Base-by-base conservation (phyloP, 2,329 filamentous ascomycete genomes). In the Chaetomiaceae sp. region DNA sequence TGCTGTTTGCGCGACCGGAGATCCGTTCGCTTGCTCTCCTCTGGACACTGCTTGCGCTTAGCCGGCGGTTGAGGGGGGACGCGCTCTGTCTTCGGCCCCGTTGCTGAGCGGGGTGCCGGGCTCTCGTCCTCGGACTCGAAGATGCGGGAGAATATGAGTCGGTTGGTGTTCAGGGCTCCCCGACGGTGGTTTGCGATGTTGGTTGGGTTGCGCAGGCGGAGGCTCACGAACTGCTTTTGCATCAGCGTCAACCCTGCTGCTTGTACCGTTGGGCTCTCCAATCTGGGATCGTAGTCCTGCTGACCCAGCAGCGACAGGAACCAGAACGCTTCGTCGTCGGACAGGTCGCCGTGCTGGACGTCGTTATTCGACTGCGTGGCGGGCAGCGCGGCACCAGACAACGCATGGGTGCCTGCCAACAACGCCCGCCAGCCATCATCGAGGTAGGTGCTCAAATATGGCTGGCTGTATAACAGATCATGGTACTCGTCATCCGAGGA, bases 241-340 rank as follows among this genome's bases (percentile, higher is more conserved):
- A 27, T 19, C 22, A 51, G 9, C 1, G 49, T 20, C n/a, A 51
- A 29, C 3, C 41, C 49, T 14, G 11, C 33, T 19, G 14, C 37
- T 17, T 38, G 22, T n/a, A n/a, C n/a, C n/a, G n/a, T n/a, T n/a
- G n/a, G n/a, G n/a, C n/a, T n/a, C n/a, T n/a, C n/a, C n/a, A n/a
- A n/a, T n/a, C n/a, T n/a, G 17, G n/a, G 9, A 2, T 35, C 17
- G 22, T 7, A 6, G 15, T 47, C 12, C 29, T 7, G 22, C 32
- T 51, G 49, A 12, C 34, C 36, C 17, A 51, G 29, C 10, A 51
- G 38, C 18, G 26, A 27, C n/a, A 51, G 36, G 33, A 51, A 45
- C 49, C 49, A 51, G 17, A 51, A 51, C 11, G 36, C 24, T 8
- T 51, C 27, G n/a, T 38, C 10, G 15, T 18, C 2, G 9, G 4